A percentile compares a stretch with the other conserved stretches of the same genome.
Conservation (phyloP, 805 yeast species). For the Vanderwaltozyma yarrowii region DNA sequence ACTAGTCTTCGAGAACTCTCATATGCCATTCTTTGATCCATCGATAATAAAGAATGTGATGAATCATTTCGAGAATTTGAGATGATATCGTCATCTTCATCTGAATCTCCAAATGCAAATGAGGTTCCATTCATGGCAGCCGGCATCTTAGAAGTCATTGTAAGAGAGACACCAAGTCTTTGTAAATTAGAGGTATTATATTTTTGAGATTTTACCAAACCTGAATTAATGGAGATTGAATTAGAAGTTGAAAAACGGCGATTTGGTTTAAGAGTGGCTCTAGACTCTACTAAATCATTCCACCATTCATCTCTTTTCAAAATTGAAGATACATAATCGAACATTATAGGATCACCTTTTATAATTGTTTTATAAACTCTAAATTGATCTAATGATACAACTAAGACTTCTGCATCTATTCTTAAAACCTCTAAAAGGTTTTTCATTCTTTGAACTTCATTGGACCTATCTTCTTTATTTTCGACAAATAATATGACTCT, state of each 20-base stretch:
- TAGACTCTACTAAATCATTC: conserved; percentile 52
- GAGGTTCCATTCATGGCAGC: conserved; percentile 23
- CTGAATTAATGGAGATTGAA: conserved; percentile 17
- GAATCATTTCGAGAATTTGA: conserved; percentile 3
- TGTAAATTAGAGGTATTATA: conserved; percentile 52
- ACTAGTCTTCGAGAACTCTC: conserved; percentile 7
- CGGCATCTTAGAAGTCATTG: conserved; percentile 57
- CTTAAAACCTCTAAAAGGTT: conserved; percentile 66
- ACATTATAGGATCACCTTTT: conserved; percentile 44
- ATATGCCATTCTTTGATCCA: conserved; percentile 3
- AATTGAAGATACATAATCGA: conserved; percentile 38
- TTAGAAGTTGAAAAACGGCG: conserved; percentile 26
- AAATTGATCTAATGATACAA: conserved; percentile 52
- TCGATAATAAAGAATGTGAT: conserved; percentile 7
- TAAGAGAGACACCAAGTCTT: conserved; percentile 66
- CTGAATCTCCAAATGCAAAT: conserved; percentile 23
- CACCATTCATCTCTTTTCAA: conserved; percentile 78
- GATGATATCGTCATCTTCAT: conserved; percentile 14
- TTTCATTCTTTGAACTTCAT: conserved; percentile 53
- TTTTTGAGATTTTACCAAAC: conserved; percentile 15
- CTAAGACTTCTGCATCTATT: conserved; percentile 73
- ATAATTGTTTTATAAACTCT: conserved; percentile 65
- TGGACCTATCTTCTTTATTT: conserved; percentile 51
- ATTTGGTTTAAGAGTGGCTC: conserved; percentile 30
- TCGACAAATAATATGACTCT: conserved; percentile 91